Conservation (phyloP, 2,329 filamentous ascomycete species). For the Zymoseptoria pseudotritici region DNA sequence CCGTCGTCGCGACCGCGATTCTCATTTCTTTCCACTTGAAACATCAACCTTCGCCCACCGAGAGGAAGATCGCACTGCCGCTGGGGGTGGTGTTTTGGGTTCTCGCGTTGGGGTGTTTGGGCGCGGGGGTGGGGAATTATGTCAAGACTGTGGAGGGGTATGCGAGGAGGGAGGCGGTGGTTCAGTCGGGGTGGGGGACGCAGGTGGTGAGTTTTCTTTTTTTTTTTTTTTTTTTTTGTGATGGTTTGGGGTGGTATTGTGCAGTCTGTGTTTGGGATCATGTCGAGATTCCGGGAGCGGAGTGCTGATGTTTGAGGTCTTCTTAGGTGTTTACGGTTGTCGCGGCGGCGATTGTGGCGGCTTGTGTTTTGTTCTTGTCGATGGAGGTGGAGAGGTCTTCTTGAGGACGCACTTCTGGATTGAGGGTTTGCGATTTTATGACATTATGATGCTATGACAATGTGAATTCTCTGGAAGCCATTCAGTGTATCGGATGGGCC, state of each 20-base stretch:
- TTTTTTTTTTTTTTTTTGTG: not conserved
- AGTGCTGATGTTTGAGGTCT: not conserved
- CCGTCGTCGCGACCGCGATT: slow-evolving; percentile 82
- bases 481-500: no score
- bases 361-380: slow-evolving; percentile 56
- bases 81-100: slow-evolving; percentile 85
- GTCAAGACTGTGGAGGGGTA: slow-evolving; percentile 77
- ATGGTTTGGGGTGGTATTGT: not conserved
- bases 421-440: not conserved
- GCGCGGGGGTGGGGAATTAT: slow-evolving; percentile 77
- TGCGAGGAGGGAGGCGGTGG: slow-evolving; percentile 67
- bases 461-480: not conserved
- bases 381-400: slow-evolving; percentile 28
- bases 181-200: slow-evolving; percentile 91
- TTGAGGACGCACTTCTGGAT: not conserved
- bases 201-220: slow-evolving; percentile 54
- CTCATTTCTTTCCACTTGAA: slow-evolving; percentile 90
- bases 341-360: slow-evolving; percentile 55
- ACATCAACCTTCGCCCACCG: slow-evolving; percentile 58
- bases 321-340: slow-evolving; percentile 55
- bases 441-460: not conserved
- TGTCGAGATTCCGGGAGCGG: no score
- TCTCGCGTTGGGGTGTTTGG: slow-evolving; percentile 67
- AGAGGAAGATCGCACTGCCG: slow-evolving; percentile 71
- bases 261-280: no score